Evolutionary conservation across 2,329 filamentous ascomycete genomes (phyloP), one percentile per base, ranked within the genome.

Genomic region (Rhytidhysteron rufulum): DNA sequence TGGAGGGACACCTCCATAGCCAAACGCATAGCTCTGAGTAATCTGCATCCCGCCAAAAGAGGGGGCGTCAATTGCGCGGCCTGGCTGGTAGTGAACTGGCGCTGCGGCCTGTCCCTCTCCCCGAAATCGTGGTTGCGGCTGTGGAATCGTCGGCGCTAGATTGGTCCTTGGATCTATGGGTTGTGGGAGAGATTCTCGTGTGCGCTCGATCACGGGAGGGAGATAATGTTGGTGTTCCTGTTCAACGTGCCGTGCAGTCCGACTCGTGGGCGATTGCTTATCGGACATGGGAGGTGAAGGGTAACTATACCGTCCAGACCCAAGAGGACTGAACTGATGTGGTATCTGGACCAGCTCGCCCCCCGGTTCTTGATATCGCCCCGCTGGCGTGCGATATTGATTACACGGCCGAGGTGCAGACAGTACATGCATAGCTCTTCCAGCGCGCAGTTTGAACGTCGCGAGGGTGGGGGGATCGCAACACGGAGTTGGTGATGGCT

Each of bases 271-370:
- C 45, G 70, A 72, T 42, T 68, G 67, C 52, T 70, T 65, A 61
- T 67, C 69, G 63, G 71, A 74, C 71, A 74, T 74, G 60, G 71
- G 71, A 59, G 71, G 70, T 53, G 70, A 73, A 44, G 69, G 70
- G 57, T 73, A 73, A 51, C 56, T 55, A 47, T 58, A 51, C 39
- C 56, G 57, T 49, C 60, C 58, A 60, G 60, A 44, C 54, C 57
- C 48, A 41, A 40, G 50, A 44, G 60, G 59, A 56, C 61, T 61
- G 58, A 62, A 59, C 50, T 61, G 57, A 34, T 53, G 44, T 31
- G 55, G 54, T 27, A 57, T 51, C 39, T 61, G 62, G 44, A 50
- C 54, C 57, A 62, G 58, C 46, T 53, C 51, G 50, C 52, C 52
- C 46, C 59, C 59, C 53, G 55, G 53, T 45, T 62, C 60, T 58